Percentiles rank a stretch among this genome's conserved stretches.
phyloP scores from a whole-genome alignment of 164 flowering plant genomes.

The Piper betle region DNA sequence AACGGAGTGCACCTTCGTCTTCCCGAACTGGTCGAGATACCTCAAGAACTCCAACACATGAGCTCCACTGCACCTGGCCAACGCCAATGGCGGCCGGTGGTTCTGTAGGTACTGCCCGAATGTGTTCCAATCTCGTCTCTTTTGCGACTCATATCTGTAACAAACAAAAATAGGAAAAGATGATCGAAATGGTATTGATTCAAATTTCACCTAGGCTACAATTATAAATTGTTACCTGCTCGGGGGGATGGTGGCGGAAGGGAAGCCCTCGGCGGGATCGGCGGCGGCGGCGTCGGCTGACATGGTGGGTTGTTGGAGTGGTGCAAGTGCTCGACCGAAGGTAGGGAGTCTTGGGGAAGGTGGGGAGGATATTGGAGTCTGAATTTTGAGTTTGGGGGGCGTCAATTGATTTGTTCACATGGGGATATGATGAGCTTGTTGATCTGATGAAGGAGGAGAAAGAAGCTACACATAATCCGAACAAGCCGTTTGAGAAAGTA shows the following conservation, averaged over 20 bases:
- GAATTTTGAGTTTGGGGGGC: neutral
- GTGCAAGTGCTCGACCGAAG: neutral
- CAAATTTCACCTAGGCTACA: no score
- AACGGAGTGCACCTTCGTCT: conserved; percentile 47
- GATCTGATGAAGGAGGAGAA: neutral
- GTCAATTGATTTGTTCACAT: no score
- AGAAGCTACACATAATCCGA: neutral
- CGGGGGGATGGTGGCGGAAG: conserved; percentile 12
- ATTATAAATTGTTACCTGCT: conserved; percentile 1
- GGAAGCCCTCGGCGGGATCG: neutral
- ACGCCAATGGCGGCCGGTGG: conserved; percentile 57
- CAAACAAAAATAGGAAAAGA: no score
- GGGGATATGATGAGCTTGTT: neutral
- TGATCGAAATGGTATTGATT: no score
- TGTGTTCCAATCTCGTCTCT: conserved; percentile 68
- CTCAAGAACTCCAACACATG: conserved; percentile 63
- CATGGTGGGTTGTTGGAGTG: neutral
- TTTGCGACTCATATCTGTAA: conserved; percentile 60
- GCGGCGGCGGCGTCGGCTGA: conserved; percentile 6
- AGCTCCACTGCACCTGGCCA: conserved; percentile 56
- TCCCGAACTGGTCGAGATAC: conserved; percentile 65
- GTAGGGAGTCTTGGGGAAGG: neutral
- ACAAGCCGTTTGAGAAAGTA: neutral
- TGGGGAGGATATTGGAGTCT: neutral
- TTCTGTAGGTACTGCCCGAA: conserved; percentile 55